Evolutionary conservation across 306 rosid species (phyloP), one percentile per base, ranked within the genome.

Genomic region (Hippophae gyantsensis): DNA sequence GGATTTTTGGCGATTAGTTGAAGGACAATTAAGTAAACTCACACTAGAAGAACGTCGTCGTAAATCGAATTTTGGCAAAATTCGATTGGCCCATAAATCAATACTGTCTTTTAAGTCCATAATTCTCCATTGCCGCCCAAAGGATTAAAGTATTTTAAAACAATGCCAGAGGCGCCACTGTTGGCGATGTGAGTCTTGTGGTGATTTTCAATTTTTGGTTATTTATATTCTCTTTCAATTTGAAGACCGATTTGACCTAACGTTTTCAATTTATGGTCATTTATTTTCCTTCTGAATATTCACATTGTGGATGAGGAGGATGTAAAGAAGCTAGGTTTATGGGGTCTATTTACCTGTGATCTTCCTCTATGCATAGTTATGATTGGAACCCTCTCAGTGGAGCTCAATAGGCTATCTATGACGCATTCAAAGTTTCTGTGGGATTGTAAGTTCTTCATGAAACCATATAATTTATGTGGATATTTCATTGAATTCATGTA

Each of bases 341-440:
- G 54, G 74, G 99, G 95, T 74, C 95, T 92, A 47, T 83, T 78
- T 42, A 88, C 99, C 51, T 86, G 99, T 60, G 99, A 96, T 61
- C 88, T 92, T 68, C 99, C 96, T 60, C 96, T 92, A 55, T 95
- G 99, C 65, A 92, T 92, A 69, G 87, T 83, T 64, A 92, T 92
- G 96, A 82, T 92, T 66, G 96, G 96, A 76, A 88, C 96, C 57
- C 99, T 92, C 41, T 87, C 99, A 18, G 18, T 6, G 99, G 96
- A 71, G 95, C 95, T 75, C 99, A 88, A 62, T 92, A 96, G 99
- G 99, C 86, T 56, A 78, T 88, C 77, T 88, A 92, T 12, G 99
- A 92, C 66, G 95, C 95, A 51, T 92, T 92, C 83, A 88, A 92
- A 80, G 96, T 92, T 70, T 88, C 48, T 7, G 96, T 85, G 14